Conservation (phyloP, 495 filamentous ascomycete genomes). For the Podospora tetraspora region DNA sequence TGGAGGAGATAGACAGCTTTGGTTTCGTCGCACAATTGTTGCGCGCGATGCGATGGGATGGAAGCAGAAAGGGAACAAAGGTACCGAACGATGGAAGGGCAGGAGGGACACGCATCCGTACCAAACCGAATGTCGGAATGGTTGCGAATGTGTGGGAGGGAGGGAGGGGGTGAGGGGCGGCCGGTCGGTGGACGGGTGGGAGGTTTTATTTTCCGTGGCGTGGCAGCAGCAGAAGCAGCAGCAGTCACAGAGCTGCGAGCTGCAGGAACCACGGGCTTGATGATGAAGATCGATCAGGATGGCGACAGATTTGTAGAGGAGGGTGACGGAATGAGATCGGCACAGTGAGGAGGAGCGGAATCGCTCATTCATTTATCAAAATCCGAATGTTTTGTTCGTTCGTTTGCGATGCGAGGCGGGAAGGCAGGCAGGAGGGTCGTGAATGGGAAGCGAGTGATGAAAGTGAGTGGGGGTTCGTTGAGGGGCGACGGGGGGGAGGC, state of each 20-base stretch:
- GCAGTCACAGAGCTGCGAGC: neutral
- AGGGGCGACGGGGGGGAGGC: neutral
- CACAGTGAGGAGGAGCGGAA: neutral
- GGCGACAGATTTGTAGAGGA: no score
- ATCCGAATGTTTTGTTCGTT: neutral
- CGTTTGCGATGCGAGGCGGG: neutral
- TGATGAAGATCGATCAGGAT: neutral
- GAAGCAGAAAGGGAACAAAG: neutral
- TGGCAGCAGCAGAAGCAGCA: no score
- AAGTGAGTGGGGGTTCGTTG: neutral
- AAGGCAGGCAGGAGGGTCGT: neutral
- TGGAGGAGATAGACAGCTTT: no score
- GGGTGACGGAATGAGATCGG: no score
- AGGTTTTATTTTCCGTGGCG: neutral
- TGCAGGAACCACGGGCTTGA: neutral
- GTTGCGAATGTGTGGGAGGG: neutral
- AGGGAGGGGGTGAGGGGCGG: no score
- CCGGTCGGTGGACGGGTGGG: neutral
- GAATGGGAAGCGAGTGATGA: neutral
- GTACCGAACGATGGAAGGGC: no score
- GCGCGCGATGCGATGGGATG: neutral
- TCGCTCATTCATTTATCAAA: neutral
- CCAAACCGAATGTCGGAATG: neutral
- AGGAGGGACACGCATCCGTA: neutral
- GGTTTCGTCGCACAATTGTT: neutral